Base-by-base conservation (phyloP, 352 stramenopile genomes). In the Globisporangium lucens region DNA sequence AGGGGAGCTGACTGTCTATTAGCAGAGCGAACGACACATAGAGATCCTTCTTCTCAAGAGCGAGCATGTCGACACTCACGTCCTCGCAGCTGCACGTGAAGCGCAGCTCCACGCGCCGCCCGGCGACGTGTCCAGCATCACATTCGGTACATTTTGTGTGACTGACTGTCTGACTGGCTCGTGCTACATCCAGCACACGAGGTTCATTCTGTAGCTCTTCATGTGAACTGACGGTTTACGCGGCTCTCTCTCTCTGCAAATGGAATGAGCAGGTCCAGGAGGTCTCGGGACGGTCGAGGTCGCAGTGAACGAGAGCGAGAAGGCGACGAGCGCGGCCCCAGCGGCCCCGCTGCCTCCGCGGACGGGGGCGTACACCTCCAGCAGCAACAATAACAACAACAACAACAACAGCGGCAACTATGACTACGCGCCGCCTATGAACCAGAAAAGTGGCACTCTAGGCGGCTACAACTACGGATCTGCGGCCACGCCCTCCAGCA, bases 31-130 rank as follows among this genome's bases (percentile, higher is more conserved):
- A 3, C 2, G 30, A 33, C 30, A 33, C 30, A 33, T 33, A 33
- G 30, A 33, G 30, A 33, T 33, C 30, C 30, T 33, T 33, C 30
- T 46, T 46, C 38, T 46, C n/a, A 29, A 46, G 15, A 36, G 20
- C 27, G 3, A 66, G n/a, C 17, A 93, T 93, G 85, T 91, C 85
- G 61, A 91, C 85, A 68, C 77, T 93, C 56, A 93, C 81, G 63
- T 93, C 85, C 22, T 78, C 85, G 47, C 75, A 93, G 67, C 70
- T 93, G 49, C 73, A 89, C 66, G 75, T 93, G 29, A 90, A 91
- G 68, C 83, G 83, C 59, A 93, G 85, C 78, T 91, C 85, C 36
- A 91, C 51, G 85, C 83, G 8, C 85, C 85, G 1, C 85, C 83
- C 10, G 83, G 85, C 22, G 85, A 83, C 3, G 75, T 63, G 29